phyloP scores from a whole-genome alignment of 1,284 basidiomycete genomes.

The Cystobasidium pallidum region DNA sequence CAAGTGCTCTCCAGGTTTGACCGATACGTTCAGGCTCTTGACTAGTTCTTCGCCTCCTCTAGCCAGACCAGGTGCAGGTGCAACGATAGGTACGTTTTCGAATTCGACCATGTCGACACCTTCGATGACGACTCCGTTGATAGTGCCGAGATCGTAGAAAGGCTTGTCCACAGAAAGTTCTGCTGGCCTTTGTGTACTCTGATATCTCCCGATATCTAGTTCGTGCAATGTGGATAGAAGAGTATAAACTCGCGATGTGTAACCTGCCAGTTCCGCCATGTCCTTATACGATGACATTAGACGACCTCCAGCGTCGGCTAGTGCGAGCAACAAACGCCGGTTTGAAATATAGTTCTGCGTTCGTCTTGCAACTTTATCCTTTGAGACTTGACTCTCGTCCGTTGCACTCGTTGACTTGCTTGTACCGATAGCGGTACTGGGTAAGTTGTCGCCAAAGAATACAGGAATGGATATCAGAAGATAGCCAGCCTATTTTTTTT shows the following conservation, averaged over 20 bases:
- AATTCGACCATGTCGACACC: slow-evolving; percentile 62
- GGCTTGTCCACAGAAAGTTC: slow-evolving; percentile 52
- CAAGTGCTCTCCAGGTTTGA: slow-evolving; percentile 80
- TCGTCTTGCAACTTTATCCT: slow-evolving; percentile 61
- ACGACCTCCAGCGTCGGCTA: slow-evolving; percentile 87
- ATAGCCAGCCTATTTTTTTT: slow-evolving; percentile 67
- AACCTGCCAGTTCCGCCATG: slow-evolving; percentile 86
- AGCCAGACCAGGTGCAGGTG: slow-evolving; percentile 63
- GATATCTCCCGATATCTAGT: slow-evolving; percentile 58
- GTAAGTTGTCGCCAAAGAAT: slow-evolving; percentile 61
- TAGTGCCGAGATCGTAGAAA: slow-evolving; percentile 60
- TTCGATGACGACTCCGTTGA: slow-evolving; percentile 58
- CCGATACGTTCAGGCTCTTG: slow-evolving; percentile 69
- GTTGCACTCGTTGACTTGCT: neutral
- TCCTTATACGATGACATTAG: slow-evolving; percentile 65
- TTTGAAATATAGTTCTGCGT: slow-evolving; percentile 92
- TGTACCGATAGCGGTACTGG: slow-evolving; percentile 20
- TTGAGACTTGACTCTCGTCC: slow-evolving; percentile 29
- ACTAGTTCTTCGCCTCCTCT: slow-evolving; percentile 69
- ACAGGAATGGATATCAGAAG: slow-evolving; percentile 85
- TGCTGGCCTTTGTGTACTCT: slow-evolving; percentile 60
- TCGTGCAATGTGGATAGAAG: slow-evolving; percentile 83
- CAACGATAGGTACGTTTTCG: slow-evolving; percentile 73
- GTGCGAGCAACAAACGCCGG: slow-evolving; percentile 83
- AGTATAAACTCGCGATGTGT: slow-evolving; percentile 86